phyloP scores from a whole-genome alignment of 345 rosid species.

The Anastatica hierochuntica region DNA sequence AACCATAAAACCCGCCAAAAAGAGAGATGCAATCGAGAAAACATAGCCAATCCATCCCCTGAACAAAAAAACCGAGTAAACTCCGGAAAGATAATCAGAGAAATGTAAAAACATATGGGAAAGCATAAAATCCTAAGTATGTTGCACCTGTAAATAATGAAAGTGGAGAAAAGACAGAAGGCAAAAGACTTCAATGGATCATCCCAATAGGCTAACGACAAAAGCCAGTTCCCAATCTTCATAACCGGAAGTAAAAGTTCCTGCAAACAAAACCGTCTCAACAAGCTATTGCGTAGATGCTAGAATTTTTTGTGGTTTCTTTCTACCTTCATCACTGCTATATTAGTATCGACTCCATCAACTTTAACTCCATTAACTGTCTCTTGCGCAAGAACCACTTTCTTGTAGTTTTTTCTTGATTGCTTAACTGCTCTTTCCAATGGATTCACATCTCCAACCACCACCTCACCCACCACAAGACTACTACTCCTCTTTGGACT shows the following conservation, averaged over 20 bases:
- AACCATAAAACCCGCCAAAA: conserved; percentile 54
- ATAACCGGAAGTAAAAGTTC: conserved; percentile 65
- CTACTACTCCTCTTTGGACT: conserved; percentile 40
- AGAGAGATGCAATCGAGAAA: conserved; percentile 32
- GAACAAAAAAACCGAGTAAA: too few relatives aligned
- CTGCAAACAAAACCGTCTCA: too few relatives aligned
- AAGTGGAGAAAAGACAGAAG: conserved; percentile 55
- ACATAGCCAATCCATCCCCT: conserved; percentile 73
- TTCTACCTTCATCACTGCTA: conserved; percentile 96
- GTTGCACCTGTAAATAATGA: conserved; percentile 62
- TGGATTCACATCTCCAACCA: conserved; percentile 75
- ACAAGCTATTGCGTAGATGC: too few relatives aligned
- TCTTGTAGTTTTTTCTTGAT: conserved; percentile 67
- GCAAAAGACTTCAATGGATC: conserved; percentile 53
- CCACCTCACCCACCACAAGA: conserved; percentile 70
- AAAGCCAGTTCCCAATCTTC: conserved; percentile 51
- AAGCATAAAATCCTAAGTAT: too few relatives aligned
- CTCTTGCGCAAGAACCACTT: conserved; percentile 69
- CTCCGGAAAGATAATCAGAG: too few relatives aligned
- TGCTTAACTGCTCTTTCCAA: conserved; percentile 74
- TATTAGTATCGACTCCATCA: conserved; percentile 85
- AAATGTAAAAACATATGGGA: too few relatives aligned
- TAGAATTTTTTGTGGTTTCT: neutral
- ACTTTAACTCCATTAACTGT: conserved; percentile 86
- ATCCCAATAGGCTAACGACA: conserved; percentile 62